Percentiles rank a stretch among this genome's conserved stretches.
phyloP scores from a whole-genome alignment of 2,329 filamentous ascomycete genomes.

The Monosporascus sp. region DNA sequence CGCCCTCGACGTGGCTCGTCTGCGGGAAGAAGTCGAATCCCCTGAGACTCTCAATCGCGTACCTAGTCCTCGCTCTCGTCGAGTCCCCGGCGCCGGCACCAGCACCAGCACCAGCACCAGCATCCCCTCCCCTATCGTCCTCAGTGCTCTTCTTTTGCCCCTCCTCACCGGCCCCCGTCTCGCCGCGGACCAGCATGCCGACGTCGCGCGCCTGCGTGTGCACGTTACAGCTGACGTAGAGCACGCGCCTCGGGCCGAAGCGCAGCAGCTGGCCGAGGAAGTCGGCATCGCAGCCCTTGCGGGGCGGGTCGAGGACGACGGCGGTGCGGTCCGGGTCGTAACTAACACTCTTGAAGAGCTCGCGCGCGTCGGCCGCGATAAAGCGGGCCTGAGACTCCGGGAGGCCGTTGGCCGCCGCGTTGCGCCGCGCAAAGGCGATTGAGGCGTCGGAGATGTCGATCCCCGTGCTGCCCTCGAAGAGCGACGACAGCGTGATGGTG shows the following conservation, averaged over 20 bases:
- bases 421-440: constrained; percentile 72
- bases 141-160: constrained; percentile 22
- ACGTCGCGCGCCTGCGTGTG: constrained; percentile 95
- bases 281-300: constrained; percentile 84
- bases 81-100: constrained; percentile 11
- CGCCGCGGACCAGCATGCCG: constrained; percentile 74
- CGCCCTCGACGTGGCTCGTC: constrained; percentile 64
- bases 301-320: constrained; percentile 93
- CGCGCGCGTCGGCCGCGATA: constrained; percentile 79
- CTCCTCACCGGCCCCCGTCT: constrained; percentile 32
- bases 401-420: constrained; percentile 73
- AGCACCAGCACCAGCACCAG: constrained; percentile 7
- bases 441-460: constrained; percentile 82
- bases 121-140: constrained; percentile 23
- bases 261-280: constrained; percentile 77
- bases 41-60: constrained; percentile 82
- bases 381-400: constrained; percentile 66
- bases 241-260: constrained; percentile 72
- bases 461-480: constrained; percentile 79
- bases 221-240: constrained; percentile 97
- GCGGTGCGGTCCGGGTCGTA: constrained; percentile 78
- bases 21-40: constrained; percentile 99
- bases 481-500: constrained; percentile 81
- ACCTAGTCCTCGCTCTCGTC: constrained; percentile 42
- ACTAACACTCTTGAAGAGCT: constrained; percentile 70